phyloP scores from a whole-genome alignment of 176 grass and related monocot genomes.

The Phragmites australis region DNA sequence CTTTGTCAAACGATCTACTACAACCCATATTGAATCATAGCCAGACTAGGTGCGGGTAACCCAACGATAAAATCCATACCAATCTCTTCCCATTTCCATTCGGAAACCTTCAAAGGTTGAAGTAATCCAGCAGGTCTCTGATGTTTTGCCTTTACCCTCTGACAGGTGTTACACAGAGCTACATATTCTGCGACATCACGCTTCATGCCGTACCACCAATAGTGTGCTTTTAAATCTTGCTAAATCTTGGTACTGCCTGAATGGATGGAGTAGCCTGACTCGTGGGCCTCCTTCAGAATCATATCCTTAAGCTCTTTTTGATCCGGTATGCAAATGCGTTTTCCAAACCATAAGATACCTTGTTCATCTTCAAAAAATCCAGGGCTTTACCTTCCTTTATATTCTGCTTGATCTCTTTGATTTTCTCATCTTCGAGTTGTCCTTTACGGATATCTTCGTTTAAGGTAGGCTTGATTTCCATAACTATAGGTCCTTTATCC shows the following conservation, averaged over 20 bases:
- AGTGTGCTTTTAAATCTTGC: not conserved
- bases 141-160: not conserved
- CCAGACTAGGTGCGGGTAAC: not conserved
- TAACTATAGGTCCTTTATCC: not conserved
- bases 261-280: not conserved
- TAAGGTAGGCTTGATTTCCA: not conserved
- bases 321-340: not conserved
- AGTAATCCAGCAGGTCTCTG: not conserved
- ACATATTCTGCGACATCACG: not conserved
- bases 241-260: not conserved
- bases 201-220: not conserved
- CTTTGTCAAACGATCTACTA: not conserved
- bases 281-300: not conserved
- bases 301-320: not conserved
- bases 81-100: not conserved
- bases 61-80: not conserved
- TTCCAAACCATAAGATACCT: not conserved
- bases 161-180: not conserved
- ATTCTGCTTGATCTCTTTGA: not conserved
- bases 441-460: not conserved
- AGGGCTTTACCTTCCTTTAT: not conserved
- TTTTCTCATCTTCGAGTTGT: not conserved
- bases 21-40: not conserved
- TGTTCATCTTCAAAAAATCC: not conserved
- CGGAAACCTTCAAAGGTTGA: not conserved